These are phyloP conservation scores for Rhodotorula paludigena DNA, from an alignment of 768 basidiomycete species.

Conservation along the genomic window DNA sequence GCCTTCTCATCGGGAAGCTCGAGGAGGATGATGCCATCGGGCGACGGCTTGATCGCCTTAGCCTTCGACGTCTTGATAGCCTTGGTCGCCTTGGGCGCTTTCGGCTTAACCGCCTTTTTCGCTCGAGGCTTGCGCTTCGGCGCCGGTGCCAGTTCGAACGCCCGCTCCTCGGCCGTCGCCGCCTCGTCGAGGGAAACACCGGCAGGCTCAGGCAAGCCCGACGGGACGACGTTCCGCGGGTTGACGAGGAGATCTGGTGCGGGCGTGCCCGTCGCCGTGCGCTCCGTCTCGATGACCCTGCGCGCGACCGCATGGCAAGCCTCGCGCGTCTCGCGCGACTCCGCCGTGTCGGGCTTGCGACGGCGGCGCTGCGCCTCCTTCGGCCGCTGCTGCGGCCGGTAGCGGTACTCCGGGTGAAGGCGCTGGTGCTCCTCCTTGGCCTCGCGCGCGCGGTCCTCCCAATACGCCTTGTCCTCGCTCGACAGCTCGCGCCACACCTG, in stretches of 20 bases:
- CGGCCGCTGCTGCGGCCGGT: slow-evolving; percentile 28
- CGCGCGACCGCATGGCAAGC: slow-evolving; percentile 30
- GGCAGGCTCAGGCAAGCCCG: not conserved
- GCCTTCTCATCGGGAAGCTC: not conserved
- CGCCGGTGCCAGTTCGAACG: not conserved
- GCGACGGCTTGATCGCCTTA: no score
- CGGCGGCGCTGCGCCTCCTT: slow-evolving; percentile 19
- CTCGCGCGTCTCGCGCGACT: slow-evolving; percentile 8
- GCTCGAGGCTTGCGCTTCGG: not conserved
- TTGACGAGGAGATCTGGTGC: not conserved
- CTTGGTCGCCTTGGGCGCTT: no score
- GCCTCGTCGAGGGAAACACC: not conserved
- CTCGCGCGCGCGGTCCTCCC: slow-evolving; percentile 34
- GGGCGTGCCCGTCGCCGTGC: no score
- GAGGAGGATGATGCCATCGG: not conserved
- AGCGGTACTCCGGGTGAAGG: slow-evolving; percentile 42
- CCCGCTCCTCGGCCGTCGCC: not conserved
- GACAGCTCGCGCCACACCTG: slow-evolving; percentile 38
- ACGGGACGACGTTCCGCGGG: not conserved
- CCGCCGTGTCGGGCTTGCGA: slow-evolving; percentile 6
- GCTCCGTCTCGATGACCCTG: slow-evolving; percentile 21
- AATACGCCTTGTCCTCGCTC: slow-evolving; percentile 37
- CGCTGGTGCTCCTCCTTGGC: slow-evolving; percentile 41
- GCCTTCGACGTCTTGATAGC: no score
- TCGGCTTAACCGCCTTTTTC: no score